Conservation (phyloP, 495 filamentous ascomycete genomes). For the Podospora conica region DNA sequence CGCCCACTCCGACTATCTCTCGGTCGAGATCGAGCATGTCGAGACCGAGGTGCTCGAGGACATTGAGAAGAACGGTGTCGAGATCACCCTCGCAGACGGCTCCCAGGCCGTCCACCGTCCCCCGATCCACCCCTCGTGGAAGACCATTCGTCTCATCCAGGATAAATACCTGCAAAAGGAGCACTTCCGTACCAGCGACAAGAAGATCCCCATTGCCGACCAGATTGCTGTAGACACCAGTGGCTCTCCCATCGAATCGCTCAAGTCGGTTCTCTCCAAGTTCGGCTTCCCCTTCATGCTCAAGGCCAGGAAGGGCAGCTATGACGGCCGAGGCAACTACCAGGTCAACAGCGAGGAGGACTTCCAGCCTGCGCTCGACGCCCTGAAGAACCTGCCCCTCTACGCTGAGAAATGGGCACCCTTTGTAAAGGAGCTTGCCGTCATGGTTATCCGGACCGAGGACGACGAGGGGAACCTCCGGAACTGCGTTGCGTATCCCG, state of each 20-base stretch:
- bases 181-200: slow-evolving; percentile 52
- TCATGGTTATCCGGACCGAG: slow-evolving; percentile 91
- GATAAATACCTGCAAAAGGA: slow-evolving; percentile 94
- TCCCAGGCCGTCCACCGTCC: slow-evolving; percentile 37
- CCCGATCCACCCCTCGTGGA: slow-evolving; percentile 79
- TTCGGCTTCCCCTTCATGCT: slow-evolving; percentile 91
- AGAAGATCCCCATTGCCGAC: slow-evolving; percentile 64
- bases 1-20: slow-evolving; percentile 71
- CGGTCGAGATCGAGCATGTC: slow-evolving; percentile 98
- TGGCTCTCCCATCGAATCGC: slow-evolving; percentile 46
- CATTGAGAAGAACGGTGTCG: slow-evolving; percentile 53
- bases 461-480: slow-evolving; percentile 50
- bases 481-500: slow-evolving; percentile 67
- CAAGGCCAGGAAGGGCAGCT: slow-evolving; percentile 87
- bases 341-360: slow-evolving; percentile 62
- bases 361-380: slow-evolving; percentile 60
- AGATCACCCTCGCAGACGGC: slow-evolving; percentile 41
- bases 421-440: slow-evolving; percentile 81
- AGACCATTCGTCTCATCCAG: slow-evolving; percentile 85
- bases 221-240: slow-evolving; percentile 53
- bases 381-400: slow-evolving; percentile 62
- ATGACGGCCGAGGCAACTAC: slow-evolving; percentile 91
- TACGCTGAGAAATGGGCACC: slow-evolving; percentile 91
- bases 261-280: slow-evolving; percentile 56
- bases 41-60: slow-evolving; percentile 88